Percentiles rank a stretch among this genome's conserved stretches.
phyloP scores from a whole-genome alignment of 176 grass and related monocot species.

The Rhynchospora tenuis region DNA sequence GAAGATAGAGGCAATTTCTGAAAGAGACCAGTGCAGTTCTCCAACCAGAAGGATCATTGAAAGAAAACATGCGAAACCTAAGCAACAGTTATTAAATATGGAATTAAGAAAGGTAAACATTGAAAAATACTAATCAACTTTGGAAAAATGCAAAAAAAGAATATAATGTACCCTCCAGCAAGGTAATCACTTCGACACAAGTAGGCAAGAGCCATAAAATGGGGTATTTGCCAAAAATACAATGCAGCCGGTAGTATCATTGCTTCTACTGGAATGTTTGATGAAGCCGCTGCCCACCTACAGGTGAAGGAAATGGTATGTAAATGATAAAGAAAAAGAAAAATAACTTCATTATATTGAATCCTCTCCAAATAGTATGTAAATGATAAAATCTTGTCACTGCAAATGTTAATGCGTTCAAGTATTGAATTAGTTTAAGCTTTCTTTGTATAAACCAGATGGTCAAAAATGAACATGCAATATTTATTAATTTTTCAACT shows the following conservation, averaged over 20 bases:
- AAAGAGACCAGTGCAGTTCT: conserved; percentile 87
- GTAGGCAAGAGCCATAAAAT: conserved; percentile 98
- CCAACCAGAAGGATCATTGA: conserved; percentile 71
- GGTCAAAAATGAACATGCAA: background rate
- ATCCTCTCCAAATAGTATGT: too few relatives aligned
- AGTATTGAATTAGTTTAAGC: too few relatives aligned
- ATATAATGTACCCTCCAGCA: conserved; percentile 68
- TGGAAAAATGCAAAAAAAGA: background rate
- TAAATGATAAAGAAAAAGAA: too few relatives aligned
- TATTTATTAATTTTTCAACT: background rate
- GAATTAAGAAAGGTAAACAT: conserved; percentile 9
- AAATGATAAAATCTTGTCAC: too few relatives aligned
- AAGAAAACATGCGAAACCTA: conserved; percentile 70
- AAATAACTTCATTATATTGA: background rate
- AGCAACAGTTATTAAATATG: background rate
- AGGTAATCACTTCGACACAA: conserved; percentile 85
- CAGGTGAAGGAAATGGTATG: background rate
- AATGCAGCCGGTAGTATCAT: conserved; percentile 86
- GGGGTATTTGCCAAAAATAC: conserved; percentile 96
- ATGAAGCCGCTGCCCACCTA: conserved; percentile 85
- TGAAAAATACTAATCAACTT: background rate
- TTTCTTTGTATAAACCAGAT: background rate
- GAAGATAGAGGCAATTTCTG: conserved; percentile 89
- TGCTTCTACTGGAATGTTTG: conserved; percentile 67
- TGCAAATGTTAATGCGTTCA: too few relatives aligned